Conservation (phyloP, 805 yeast species). For the Candida insectorum region DNA sequence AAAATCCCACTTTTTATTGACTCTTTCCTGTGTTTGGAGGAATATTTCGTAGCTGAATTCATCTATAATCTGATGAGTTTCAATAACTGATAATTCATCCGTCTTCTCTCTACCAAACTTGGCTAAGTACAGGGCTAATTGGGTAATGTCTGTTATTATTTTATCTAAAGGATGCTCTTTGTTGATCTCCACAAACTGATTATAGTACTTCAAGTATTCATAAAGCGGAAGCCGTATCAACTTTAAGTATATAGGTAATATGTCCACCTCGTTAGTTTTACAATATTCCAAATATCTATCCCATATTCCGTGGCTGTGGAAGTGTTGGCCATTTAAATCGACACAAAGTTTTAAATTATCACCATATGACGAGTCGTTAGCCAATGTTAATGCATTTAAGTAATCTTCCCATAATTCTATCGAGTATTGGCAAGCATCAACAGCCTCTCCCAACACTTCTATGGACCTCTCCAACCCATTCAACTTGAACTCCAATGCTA, state of each 20-base stretch:
- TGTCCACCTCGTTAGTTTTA: slow-evolving; percentile 22
- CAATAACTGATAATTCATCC: slow-evolving; percentile 28
- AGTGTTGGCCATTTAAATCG: slow-evolving; percentile 60
- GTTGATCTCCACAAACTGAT: slow-evolving; percentile 39
- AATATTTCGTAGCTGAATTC: slow-evolving; percentile 43
- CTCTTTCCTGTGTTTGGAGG: slow-evolving; percentile 46
- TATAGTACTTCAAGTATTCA: slow-evolving; percentile 78
- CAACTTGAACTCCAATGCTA: slow-evolving; percentile 52
- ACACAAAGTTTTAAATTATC: slow-evolving; percentile 12
- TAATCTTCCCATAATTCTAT: slow-evolving; percentile 71
- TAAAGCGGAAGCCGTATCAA: slow-evolving; percentile 68
- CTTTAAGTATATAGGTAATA: slow-evolving; percentile 41
- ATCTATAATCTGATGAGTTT: slow-evolving; percentile 41
- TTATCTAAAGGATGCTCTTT: slow-evolving; percentile 29
- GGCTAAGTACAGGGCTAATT: slow-evolving; percentile 17
- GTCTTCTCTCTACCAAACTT: slow-evolving; percentile 19
- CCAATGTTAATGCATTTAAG: slow-evolving; percentile 45
- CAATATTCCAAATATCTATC: slow-evolving; percentile 52
- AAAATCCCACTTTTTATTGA: slow-evolving; percentile 63
- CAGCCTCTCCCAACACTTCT: slow-evolving; percentile 39
- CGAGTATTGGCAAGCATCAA: slow-evolving; percentile 52
- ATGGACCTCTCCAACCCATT: slow-evolving; percentile 54
- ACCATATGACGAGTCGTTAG: slow-evolving; percentile 13
- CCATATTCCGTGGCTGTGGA: slow-evolving; percentile 80
- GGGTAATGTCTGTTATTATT: slow-evolving; percentile 15